Conservation (phyloP, 129 eudicot species). For the Escallonia rubra region DNA sequence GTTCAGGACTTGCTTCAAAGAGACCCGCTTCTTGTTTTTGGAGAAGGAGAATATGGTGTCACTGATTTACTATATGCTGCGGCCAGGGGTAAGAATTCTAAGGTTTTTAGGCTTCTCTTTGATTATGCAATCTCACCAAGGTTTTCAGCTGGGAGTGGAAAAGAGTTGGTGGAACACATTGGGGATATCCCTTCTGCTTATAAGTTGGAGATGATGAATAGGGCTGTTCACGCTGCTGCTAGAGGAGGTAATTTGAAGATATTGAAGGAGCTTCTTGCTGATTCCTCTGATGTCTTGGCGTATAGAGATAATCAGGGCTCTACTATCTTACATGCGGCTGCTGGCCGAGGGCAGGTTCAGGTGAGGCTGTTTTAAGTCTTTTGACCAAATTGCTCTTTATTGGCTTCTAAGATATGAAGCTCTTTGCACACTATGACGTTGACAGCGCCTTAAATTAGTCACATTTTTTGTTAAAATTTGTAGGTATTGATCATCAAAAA, state of each 20-base stretch:
- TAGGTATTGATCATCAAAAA: too few species aligned
- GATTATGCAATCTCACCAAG: slow-evolving; percentile 77
- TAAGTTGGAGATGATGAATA: slow-evolving; percentile 77
- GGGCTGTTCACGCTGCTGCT: slow-evolving; percentile 89
- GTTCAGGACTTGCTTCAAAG: slow-evolving; percentile 57
- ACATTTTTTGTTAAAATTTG: too few species aligned
- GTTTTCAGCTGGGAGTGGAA: slow-evolving; percentile 42
- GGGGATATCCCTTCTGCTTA: slow-evolving; percentile 66
- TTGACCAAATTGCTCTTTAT: neutral
- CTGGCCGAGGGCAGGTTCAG: slow-evolving; percentile 89
- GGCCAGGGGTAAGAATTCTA: slow-evolving; percentile 67
- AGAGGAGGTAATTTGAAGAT: slow-evolving; percentile 76
- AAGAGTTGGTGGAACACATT: slow-evolving; percentile 34
- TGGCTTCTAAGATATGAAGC: too few species aligned
- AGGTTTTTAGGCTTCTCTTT: slow-evolving; percentile 61
- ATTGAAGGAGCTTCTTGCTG: slow-evolving; percentile 64
- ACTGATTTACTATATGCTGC: slow-evolving; percentile 91
- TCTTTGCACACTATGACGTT: too few species aligned
- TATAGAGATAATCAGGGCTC: slow-evolving; percentile 76
- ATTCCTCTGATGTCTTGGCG: slow-evolving; percentile 48
- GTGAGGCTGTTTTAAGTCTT: slow-evolving; percentile 26
- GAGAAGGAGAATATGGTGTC: slow-evolving; percentile 94
- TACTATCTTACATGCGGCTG: slow-evolving; percentile 84
- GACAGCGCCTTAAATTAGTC: too few species aligned
- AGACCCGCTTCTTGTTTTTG: slow-evolving; percentile 84